Base-by-base conservation (phyloP, 306 rosid genomes). In the Castanea crenata region DNA sequence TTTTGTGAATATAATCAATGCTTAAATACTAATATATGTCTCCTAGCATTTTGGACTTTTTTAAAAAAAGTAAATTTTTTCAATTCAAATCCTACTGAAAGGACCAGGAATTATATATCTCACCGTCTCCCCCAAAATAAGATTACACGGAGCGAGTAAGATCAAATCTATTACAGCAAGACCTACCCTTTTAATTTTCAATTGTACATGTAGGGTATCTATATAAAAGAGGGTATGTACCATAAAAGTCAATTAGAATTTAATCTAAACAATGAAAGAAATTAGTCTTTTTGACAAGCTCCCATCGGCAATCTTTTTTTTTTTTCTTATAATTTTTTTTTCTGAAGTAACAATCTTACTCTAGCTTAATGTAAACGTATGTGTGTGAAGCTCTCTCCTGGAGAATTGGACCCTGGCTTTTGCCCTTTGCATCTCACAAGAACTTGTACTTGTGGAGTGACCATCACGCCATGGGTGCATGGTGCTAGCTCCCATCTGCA, bases 281-380 rank as follows among this genome's bases (percentile, higher is more conserved):
- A 46, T 46, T 58, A 7, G 1, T 61, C 6, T 61, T 27, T 63
- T 11, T 63, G 44, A 0, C 44, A 29, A 63, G 44, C 20, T 29
- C 10, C 20, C 69, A 63, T 29, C 5, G 29, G 69, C 21, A 15
- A 63, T 6, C 1, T 14, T 38, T 38, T 7, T 38, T 35, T 23
- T 23, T 23, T 21, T 21, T 21, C 0, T 21, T 23, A 23, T 23
- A 23, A 1, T 6, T 35, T 38, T 38, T 38, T 38, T 1, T 23
- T 23, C 23, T 0, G 0, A 6, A 0, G 0, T 38, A 38, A 10
- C 6, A 38, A 38, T 38, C 2, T 2, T 1, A 38, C 0, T 38
- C 10, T 6, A 38, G 0, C 10, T 38, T 38, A 38, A 38, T 38
- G 2, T 38, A 38, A 38, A 38, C 2, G 10, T 38, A 38, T 0